These are phyloP conservation scores for Hypoxylon sp. DNA, from an alignment of 2,329 filamentous ascomycete genomes.

Conservation along the genomic window DNA sequence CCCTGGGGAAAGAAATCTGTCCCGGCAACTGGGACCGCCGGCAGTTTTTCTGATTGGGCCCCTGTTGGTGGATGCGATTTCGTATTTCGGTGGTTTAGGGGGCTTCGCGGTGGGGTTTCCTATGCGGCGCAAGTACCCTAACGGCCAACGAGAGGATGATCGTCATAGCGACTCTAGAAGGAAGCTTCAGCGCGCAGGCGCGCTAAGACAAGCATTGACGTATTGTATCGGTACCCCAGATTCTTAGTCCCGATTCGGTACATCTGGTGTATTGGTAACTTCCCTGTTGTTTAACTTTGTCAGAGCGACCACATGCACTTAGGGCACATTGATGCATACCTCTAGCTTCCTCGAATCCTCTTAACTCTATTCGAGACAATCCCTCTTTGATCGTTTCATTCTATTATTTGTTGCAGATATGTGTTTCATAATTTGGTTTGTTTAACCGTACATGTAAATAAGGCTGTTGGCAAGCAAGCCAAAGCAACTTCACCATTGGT, in stretches of 20 bases:
- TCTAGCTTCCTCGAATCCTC: background rate
- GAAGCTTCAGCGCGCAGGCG: conserved; percentile 5
- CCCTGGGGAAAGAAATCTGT: conserved; percentile 22
- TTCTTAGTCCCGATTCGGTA: conserved; percentile 25
- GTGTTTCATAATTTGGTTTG: background rate
- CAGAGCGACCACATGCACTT: background rate
- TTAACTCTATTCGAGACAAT: background rate
- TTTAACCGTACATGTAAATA: too few relatives aligned
- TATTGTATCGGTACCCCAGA: conserved; percentile 37
- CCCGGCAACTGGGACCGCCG: conserved; percentile 12
- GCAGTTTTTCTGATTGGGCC: conserved; percentile 20
- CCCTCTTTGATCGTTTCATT: background rate
- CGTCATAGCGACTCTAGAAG: conserved; percentile 33
- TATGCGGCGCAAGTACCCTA: conserved; percentile 9
- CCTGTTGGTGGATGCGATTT: conserved; percentile 16
- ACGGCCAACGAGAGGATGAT: conserved; percentile 22
- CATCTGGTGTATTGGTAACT: conserved; percentile 23
- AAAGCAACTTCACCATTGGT: background rate
- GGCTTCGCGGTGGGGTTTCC: conserved; percentile 20
- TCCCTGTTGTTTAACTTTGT: conserved; percentile 11
- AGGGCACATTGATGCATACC: too few relatives aligned
- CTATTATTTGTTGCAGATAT: background rate
- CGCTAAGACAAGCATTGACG: conserved; percentile 35
- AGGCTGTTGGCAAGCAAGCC: background rate
- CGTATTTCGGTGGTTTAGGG: conserved; percentile 20